phyloP scores from a whole-genome alignment of 108 stramenopile genomes.

The Seminavis robusta region DNA sequence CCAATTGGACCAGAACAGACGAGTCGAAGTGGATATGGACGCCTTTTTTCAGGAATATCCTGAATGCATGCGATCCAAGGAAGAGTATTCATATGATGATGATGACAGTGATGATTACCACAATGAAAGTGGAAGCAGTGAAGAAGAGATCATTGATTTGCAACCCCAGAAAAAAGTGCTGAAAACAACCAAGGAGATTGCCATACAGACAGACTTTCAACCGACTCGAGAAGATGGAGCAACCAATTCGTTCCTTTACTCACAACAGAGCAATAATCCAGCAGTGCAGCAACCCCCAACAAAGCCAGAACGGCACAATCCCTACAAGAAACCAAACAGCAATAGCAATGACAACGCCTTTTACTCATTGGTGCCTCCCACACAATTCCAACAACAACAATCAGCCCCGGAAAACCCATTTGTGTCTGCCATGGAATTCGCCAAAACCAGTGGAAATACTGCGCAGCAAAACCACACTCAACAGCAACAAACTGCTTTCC shows the following conservation, averaged over 20 bases:
- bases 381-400: conserved; percentile 14
- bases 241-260: not conserved
- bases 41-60: conserved; percentile 71
- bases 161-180: not conserved
- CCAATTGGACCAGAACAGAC: no score
- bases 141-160: not conserved
- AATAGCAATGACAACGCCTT: conserved; percentile 5
- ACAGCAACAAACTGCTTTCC: not conserved
- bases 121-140: conserved; percentile 14
- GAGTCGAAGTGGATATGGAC: conserved; percentile 38
- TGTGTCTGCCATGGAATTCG: conserved; percentile 5
- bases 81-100: conserved; percentile 11
- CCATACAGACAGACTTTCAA: not conserved
- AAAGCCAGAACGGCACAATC: conserved; percentile 10
- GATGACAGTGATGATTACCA: conserved; percentile 6
- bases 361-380: not conserved
- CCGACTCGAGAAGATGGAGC: not conserved
- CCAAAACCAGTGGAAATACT: not conserved
- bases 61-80: conserved; percentile 44
- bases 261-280: not conserved
- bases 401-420: not conserved
- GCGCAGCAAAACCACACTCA: no score
- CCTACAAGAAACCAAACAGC: conserved; percentile 5
- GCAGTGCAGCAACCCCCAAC: not conserved
- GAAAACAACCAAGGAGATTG: not conserved